These are phyloP conservation scores for Apiospora arundinis DNA, from an alignment of 2,329 filamentous ascomycete genomes.

Conservation along the genomic window DNA sequence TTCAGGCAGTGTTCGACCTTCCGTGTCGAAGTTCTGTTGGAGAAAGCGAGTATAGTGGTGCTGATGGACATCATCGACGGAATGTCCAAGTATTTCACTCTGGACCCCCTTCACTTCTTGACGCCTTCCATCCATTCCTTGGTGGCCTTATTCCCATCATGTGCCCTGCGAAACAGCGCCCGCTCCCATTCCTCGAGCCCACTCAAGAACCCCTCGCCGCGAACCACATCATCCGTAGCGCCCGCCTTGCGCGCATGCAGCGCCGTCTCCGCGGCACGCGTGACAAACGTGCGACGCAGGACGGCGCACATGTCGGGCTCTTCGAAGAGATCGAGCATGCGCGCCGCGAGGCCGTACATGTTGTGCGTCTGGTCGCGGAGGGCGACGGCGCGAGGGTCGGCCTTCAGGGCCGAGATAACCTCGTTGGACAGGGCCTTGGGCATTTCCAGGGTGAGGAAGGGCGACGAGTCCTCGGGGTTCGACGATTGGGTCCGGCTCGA, in stretches of 20 bases:
- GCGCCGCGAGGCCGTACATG: constrained; percentile 85
- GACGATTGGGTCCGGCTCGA: constrained; percentile 51
- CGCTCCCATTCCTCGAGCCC: constrained; percentile 92
- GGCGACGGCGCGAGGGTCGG: constrained; percentile 85
- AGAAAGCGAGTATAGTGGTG: not conserved
- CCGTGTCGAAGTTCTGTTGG: not conserved
- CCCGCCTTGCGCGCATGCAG: constrained; percentile 88
- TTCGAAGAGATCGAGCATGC: constrained; percentile 90
- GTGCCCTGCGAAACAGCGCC: constrained; percentile 73
- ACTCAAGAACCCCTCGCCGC: constrained; percentile 78
- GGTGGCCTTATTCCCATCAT: constrained; percentile 74
- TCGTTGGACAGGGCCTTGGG: constrained; percentile 77
- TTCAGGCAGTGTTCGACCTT: not conserved
- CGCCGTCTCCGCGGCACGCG: constrained; percentile 80
- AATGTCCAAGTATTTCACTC: not conserved
- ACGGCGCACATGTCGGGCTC: constrained; percentile 79
- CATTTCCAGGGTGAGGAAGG: constrained; percentile 81
- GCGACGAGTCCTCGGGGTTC: constrained; percentile 49
- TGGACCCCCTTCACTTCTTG: constrained; percentile 45
- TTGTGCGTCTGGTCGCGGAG: constrained; percentile 82
- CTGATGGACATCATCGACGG: not conserved
- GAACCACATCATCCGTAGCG: constrained; percentile 64
- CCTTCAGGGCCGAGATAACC: constrained; percentile 88
- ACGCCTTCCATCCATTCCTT: constrained; percentile 74
- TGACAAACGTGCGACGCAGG: constrained; percentile 79